phyloP scores from a whole-genome alignment of 768 basidiomycete species.

The Suillus paluster region DNA sequence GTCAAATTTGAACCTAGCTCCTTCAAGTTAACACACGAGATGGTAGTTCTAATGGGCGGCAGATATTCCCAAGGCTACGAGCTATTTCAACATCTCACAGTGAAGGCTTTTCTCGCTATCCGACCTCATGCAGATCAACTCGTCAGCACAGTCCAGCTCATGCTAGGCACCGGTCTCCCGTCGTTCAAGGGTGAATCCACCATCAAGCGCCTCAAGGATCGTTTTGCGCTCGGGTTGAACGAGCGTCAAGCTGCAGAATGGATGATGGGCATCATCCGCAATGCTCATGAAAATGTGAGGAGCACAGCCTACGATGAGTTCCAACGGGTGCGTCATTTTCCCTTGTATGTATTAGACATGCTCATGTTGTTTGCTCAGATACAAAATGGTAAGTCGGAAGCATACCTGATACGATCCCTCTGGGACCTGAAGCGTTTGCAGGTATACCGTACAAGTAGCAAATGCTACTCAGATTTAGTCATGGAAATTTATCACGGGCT shows the following conservation, averaged over 20 bases:
- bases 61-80: constrained; percentile 92
- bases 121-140: constrained; percentile 94
- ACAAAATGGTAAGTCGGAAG: constrained; percentile 45
- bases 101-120: constrained; percentile 96
- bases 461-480: background rate
- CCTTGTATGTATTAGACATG: background rate
- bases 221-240: constrained; percentile 80
- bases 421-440: constrained; percentile 13
- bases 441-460: constrained; percentile 36
- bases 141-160: constrained; percentile 84
- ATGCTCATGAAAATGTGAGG: constrained; percentile 94
- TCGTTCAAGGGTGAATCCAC: constrained; percentile 97
- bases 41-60: constrained; percentile 98
- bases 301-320: constrained; percentile 97
- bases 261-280: constrained; percentile 87
- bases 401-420: background rate
- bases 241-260: constrained; percentile 93
- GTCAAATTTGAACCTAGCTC: constrained; percentile 98
- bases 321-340: constrained; percentile 65
- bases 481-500: background rate
- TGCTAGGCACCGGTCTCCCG: constrained; percentile 94
- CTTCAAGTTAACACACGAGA: constrained; percentile 99
- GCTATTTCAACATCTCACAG: constrained; percentile 89
- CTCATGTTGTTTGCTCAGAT: constrained; percentile 33
- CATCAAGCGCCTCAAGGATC: constrained; percentile 82